phyloP scores from a whole-genome alignment of 495 filamentous ascomycete genomes.

The Aspergillus heteromorphus region DNA sequence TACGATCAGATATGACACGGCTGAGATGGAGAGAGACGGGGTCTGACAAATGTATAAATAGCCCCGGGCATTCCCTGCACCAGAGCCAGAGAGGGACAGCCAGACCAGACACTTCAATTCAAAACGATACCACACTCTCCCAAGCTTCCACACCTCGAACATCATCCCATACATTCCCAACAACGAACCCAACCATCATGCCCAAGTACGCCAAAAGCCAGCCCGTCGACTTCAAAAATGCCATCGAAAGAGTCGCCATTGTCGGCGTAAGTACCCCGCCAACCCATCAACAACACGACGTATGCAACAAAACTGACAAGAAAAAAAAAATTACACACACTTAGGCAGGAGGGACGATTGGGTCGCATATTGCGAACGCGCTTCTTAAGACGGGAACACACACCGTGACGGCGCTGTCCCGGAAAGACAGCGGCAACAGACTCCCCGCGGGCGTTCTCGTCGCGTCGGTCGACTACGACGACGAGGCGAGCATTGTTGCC shows the following conservation, averaged over 20 bases:
- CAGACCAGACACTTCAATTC: constrained; percentile 5
- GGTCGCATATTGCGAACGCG: constrained; percentile 44
- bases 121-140: background rate
- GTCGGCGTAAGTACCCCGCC: constrained; percentile 22
- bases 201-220: constrained; percentile 19
- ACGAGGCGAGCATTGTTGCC: constrained; percentile 38
- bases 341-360: constrained; percentile 57
- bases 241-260: constrained; percentile 31
- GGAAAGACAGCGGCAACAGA: constrained; percentile 36
- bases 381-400: constrained; percentile 49
- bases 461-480: constrained; percentile 44
- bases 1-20: background rate
- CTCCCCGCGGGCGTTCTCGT: constrained; percentile 42
- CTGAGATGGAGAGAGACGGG: no score
- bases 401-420: constrained; percentile 50
- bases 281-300: background rate
- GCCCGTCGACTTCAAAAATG: constrained; percentile 23
- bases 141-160: constrained; percentile 7
- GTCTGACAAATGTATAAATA: no score
- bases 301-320: background rate
- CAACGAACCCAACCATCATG: constrained; percentile 3
- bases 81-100: background rate
- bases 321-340: no score
- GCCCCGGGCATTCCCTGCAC: constrained; percentile 7
- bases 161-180: constrained; percentile 4